Percentiles rank a stretch among this genome's conserved stretches.
Evolutionary conservation across 257 asterid genomes (phyloP).

Genomic region (Lycium ferocissimum): DNA sequence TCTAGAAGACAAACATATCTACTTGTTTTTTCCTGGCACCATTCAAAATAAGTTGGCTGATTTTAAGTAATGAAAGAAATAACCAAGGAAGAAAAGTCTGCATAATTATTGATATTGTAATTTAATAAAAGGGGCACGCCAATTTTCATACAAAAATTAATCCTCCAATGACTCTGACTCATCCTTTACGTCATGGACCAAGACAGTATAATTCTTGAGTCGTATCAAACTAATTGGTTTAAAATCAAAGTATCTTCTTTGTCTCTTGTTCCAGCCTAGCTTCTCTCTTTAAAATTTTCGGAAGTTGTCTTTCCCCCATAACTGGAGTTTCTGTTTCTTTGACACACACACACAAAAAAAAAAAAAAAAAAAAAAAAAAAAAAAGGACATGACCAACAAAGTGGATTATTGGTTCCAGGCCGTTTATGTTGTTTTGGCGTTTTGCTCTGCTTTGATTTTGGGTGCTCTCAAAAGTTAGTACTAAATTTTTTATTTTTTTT

Average conservation of each 20-base stretch:
- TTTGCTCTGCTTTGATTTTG: conserved; percentile 68
- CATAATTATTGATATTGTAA: not conserved
- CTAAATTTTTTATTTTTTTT: not conserved
- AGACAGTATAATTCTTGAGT: not conserved
- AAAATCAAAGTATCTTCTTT: not conserved
- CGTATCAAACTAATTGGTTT: not conserved
- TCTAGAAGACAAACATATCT: not conserved
- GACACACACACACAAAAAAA: not conserved
- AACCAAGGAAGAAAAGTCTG: conserved; percentile 6
- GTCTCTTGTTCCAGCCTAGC: not conserved
- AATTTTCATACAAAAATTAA: not conserved
- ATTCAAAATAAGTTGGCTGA: not conserved
- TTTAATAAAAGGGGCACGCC: not conserved
- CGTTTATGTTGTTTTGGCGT: conserved; percentile 67
- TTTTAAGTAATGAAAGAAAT: not conserved
- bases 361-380: not conserved
- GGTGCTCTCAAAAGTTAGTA: conserved; percentile 84
- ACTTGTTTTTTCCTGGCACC: not conserved
- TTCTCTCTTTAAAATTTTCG: not conserved
- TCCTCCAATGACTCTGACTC: not conserved
- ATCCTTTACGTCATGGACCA: not conserved
- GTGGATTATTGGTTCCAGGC: conserved; percentile 52
- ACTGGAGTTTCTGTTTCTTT: not conserved
- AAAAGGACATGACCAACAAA: conserved; percentile 50
- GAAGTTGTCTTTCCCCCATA: not conserved